Percentiles rank a stretch among this genome's conserved stretches.
phyloP scores from a whole-genome alignment of 2,329 filamentous ascomycete genomes.

The Aotearoamyces nothofagi region DNA sequence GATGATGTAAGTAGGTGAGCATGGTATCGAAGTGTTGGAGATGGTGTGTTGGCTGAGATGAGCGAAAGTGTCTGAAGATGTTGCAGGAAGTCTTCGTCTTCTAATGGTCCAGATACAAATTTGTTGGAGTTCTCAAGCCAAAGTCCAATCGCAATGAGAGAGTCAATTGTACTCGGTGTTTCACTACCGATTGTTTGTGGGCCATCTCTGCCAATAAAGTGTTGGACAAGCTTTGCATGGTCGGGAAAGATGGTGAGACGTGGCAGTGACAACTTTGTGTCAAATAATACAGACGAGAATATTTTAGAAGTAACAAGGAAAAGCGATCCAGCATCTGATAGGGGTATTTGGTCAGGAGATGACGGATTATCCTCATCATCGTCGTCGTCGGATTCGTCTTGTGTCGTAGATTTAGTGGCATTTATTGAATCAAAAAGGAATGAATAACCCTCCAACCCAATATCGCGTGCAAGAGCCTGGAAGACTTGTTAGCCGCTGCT shows the following conservation, averaged over 20 bases:
- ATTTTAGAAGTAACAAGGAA: constrained; percentile 47
- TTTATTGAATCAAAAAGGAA: constrained; percentile 30
- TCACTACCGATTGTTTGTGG: constrained; percentile 27
- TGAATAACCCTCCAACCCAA: constrained; percentile 32
- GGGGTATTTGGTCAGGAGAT: constrained; percentile 33
- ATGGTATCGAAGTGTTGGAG: constrained; percentile 19
- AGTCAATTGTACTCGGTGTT: constrained; percentile 40
- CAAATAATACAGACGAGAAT: constrained; percentile 46
- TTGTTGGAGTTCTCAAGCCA: constrained; percentile 38
- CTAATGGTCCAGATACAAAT: constrained; percentile 21
- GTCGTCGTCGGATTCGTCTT: constrained; percentile 21
- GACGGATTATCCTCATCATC: constrained; percentile 30
- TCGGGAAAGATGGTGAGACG: constrained; percentile 44
- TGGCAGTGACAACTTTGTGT: constrained; percentile 35
- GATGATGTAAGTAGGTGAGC: constrained; percentile 21
- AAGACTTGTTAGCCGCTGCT: constrained; percentile 5
- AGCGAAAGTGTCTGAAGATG: constrained; percentile 35
- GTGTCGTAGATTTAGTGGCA: constrained; percentile 24
- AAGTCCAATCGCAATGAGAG: constrained; percentile 41
- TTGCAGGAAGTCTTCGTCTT: constrained; percentile 33
- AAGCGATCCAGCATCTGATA: constrained; percentile 42
- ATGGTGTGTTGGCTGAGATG: constrained; percentile 23
- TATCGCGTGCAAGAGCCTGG: constrained; percentile 34
- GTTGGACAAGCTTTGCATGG: constrained; percentile 35
- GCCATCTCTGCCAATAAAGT: constrained; percentile 35